Evolutionary conservation across 2,329 filamentous ascomycete genomes (phyloP).

Genomic region (Colletotrichum zoysiae): DNA sequence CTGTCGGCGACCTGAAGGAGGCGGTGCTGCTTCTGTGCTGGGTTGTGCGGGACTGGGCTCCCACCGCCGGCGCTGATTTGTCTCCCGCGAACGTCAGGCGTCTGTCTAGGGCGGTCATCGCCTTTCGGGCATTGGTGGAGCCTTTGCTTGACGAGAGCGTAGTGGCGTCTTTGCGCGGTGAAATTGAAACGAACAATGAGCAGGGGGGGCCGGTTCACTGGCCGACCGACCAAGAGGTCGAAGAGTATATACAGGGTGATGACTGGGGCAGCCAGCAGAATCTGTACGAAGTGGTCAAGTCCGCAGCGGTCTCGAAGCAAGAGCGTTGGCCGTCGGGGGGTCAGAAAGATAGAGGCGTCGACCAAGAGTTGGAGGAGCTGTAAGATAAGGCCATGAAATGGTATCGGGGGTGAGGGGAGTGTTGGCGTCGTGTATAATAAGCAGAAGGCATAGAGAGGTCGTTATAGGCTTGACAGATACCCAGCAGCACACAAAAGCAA

Average conservation of each 20-base stretch:
- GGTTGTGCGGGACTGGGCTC: constrained; percentile 64
- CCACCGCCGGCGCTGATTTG: constrained; percentile 52
- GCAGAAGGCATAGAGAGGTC: background rate
- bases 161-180: constrained; percentile 49
- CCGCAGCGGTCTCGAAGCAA: constrained; percentile 1
- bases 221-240: constrained; percentile 55
- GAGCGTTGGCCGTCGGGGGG: background rate
- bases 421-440: constrained; percentile 2
- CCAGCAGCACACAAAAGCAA: constrained; percentile 2
- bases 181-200: constrained; percentile 45
- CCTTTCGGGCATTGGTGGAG: constrained; percentile 63
- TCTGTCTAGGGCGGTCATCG: constrained; percentile 55
- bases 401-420: background rate
- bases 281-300: constrained; percentile 16
- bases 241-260: constrained; percentile 48
- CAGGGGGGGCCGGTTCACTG: constrained; percentile 47
- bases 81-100: constrained; percentile 45
- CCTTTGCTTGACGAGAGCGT: constrained; percentile 53
- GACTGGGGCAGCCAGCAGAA: constrained; percentile 28
- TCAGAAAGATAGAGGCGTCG: background rate
- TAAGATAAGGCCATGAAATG: background rate
- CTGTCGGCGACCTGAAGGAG: constrained; percentile 69
- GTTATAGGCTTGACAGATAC: constrained; percentile 15
- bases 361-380: background rate
- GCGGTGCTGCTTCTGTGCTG: constrained; percentile 70